Conservation (phyloP, 768 basidiomycete genomes). For the Tylopilus sp. region DNA sequence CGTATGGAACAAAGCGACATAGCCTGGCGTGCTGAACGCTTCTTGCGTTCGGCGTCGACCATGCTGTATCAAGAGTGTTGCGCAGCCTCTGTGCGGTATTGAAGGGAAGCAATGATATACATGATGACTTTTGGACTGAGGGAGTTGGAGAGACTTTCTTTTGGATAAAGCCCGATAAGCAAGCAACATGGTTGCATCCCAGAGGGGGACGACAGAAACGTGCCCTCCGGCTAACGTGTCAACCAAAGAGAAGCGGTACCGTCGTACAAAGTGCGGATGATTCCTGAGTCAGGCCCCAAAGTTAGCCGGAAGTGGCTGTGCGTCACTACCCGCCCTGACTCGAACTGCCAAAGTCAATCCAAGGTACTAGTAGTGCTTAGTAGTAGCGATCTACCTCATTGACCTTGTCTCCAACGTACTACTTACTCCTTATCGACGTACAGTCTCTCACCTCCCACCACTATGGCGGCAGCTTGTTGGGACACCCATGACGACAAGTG, state of each 20-base stretch:
- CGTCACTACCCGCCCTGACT: no score
- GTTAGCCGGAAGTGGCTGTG: background rate
- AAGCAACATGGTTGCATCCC: conserved; percentile 40
- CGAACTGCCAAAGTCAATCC: no score
- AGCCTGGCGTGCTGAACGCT: background rate
- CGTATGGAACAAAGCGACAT: conserved; percentile 38
- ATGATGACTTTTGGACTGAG: background rate
- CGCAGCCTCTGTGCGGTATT: background rate
- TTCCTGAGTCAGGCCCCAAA: background rate
- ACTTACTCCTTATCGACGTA: no score
- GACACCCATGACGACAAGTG: no score
- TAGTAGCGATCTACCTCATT: no score
- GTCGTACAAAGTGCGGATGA: background rate
- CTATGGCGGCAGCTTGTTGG: no score
- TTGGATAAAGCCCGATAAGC: background rate
- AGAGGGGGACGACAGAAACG: background rate
- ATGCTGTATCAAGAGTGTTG: conserved; percentile 6
- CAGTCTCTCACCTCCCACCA: no score
- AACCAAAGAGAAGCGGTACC: background rate
- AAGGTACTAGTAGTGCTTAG: no score
- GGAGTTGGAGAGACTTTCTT: background rate
- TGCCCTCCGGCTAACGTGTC: no score
- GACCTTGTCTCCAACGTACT: no score
- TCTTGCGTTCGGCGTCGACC: background rate
- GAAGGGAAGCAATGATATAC: background rate